Percentiles rank a stretch among this genome's conserved stretches.
These are phyloP conservation scores for Neopestalotiopsis sp. DNA, from an alignment of 2,329 filamentous ascomycete genomes.

Conservation along the genomic window DNA sequence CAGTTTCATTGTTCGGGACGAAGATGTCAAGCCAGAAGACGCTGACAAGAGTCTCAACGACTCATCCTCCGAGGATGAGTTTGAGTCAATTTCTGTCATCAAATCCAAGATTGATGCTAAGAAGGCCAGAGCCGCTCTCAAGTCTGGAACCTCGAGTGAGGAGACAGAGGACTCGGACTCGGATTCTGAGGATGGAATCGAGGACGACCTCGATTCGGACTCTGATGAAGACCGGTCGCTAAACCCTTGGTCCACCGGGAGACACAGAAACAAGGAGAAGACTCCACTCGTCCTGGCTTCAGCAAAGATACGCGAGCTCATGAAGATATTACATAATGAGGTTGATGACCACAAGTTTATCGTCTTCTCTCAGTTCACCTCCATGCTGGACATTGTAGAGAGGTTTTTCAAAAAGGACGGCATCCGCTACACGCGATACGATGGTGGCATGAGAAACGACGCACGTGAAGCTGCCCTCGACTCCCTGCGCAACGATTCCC, in stretches of 20 bases:
- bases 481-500: constrained; percentile 74
- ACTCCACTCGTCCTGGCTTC: constrained; percentile 68
- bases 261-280: constrained; percentile 47
- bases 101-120: constrained; percentile 27
- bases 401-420: constrained; percentile 81
- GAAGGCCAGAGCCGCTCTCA: constrained; percentile 26
- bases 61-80: constrained; percentile 35
- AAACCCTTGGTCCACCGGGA: constrained; percentile 30
- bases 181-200: constrained; percentile 39
- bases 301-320: constrained; percentile 88
- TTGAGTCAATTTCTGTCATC: constrained; percentile 36
- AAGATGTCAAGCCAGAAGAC: constrained; percentile 35
- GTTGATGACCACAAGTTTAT: constrained; percentile 90
- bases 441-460: constrained; percentile 94
- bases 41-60: constrained; percentile 32
- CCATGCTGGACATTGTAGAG: constrained; percentile 95
- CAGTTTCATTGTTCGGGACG: constrained; percentile 61
- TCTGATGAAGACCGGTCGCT: constrained; percentile 44
- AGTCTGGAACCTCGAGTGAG: constrained; percentile 27
- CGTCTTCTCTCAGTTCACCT: constrained; percentile 97
- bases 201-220: constrained; percentile 46
- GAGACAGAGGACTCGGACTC: constrained; percentile 31
- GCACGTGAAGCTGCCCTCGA: constrained; percentile 85
- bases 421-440: constrained; percentile 86
- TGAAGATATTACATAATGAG: constrained; percentile 81